These are phyloP conservation scores for Termitomyces sp. DNA, from an alignment of 768 basidiomycete species.

Conservation along the genomic window DNA sequence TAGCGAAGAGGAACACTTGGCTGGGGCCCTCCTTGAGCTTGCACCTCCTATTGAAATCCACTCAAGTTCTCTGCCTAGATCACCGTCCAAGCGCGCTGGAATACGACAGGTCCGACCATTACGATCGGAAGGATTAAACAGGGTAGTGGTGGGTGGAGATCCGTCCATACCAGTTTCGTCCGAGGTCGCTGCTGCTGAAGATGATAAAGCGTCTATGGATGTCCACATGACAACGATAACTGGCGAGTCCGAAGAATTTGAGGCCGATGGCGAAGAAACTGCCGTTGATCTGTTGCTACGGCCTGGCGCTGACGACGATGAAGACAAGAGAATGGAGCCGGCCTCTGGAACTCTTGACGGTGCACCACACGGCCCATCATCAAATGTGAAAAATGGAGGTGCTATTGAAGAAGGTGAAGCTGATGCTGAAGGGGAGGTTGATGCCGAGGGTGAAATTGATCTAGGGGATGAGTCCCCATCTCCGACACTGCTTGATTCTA, in stretches of 20 bases:
- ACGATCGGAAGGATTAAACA: background rate
- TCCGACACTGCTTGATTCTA: slow-evolving; percentile 2
- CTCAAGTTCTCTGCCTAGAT: background rate
- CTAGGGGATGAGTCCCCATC: slow-evolving; percentile 8
- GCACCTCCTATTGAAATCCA: slow-evolving; percentile 3
- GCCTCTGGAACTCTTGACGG: background rate
- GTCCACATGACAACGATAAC: background rate
- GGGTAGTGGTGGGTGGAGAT: background rate
- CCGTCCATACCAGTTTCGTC: background rate
- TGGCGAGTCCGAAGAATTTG: background rate
- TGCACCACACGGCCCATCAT: background rate
- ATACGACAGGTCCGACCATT: background rate
- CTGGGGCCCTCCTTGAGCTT: slow-evolving; percentile 2
- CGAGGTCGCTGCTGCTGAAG: background rate
- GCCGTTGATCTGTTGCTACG: background rate
- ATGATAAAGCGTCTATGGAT: background rate
- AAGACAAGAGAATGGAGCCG: background rate
- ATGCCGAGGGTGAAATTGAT: slow-evolving; percentile 18
- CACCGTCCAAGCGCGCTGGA: background rate
- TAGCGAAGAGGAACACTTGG: background rate
- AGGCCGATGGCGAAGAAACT: background rate
- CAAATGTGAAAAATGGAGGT: background rate
- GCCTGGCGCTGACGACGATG: background rate
- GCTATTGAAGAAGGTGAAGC: slow-evolving; percentile 14
- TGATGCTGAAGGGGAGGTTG: slow-evolving; percentile 25